A percentile compares a stretch with the other conserved stretches of the same genome.
phyloP scores from a whole-genome alignment of 139 green algal species.

The Tetradesmus obliquus region DNA sequence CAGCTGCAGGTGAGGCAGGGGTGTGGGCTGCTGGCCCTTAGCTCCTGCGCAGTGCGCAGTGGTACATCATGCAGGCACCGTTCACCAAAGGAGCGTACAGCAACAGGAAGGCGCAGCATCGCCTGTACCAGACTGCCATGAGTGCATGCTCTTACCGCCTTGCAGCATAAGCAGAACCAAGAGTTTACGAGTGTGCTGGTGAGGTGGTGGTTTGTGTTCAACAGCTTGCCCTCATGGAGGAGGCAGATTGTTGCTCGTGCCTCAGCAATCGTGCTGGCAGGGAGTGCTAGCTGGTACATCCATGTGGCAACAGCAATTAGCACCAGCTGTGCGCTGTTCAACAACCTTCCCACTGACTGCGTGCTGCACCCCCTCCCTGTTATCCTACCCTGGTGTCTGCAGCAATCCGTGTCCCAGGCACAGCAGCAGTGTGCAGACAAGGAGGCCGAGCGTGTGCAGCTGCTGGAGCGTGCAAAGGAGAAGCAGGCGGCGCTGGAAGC shows the following conservation, averaged over 20 bases:
- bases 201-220: too few species aligned
- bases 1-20: constrained; percentile 6
- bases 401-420: background rate
- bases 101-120: too few species aligned
- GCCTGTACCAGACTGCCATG: too few species aligned
- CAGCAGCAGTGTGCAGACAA: background rate
- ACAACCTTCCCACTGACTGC: background rate
- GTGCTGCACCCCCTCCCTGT: background rate
- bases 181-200: too few species aligned
- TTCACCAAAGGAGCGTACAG: too few species aligned
- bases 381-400: background rate
- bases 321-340: background rate
- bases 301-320: background rate
- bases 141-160: too few species aligned
- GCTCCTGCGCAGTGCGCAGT: too few species aligned
- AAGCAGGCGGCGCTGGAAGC: constrained; percentile 3
- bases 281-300: background rate
- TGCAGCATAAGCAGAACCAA: too few species aligned
- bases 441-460: constrained; percentile 1
- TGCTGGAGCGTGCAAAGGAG: background rate
- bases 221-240: too few species aligned
- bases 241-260: too few species aligned
- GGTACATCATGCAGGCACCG: too few species aligned
- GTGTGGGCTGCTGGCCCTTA: background rate
- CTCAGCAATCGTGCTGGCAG: too few species aligned